These are phyloP conservation scores for Astragalus glycyphyllos DNA, from an alignment of 306 rosid species.

Conservation along the genomic window DNA sequence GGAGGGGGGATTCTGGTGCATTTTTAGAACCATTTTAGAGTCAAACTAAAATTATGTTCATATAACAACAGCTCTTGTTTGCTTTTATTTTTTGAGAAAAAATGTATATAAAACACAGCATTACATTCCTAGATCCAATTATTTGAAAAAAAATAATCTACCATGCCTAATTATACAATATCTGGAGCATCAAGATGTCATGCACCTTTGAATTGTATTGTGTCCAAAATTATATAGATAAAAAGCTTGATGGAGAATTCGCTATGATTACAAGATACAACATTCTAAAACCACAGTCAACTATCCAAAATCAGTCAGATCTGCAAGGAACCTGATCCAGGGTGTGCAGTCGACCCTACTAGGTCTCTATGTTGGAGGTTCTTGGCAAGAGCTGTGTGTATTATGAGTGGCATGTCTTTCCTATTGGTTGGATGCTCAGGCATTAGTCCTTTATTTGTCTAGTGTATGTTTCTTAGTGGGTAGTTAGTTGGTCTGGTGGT, in stretches of 20 bases:
- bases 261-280: constrained; percentile 4
- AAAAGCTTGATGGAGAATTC: constrained; percentile 3
- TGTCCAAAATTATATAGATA: constrained; percentile 15
- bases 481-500: no score
- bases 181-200: constrained; percentile 10
- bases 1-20: neutral
- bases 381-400: no score
- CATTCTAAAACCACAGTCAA: constrained; percentile 18
- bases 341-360: no score
- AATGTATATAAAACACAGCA: no score
- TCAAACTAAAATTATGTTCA: constrained; percentile 1
- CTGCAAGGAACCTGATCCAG: neutral
- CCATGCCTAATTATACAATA: neutral
- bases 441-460: no score
- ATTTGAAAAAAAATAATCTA: neutral
- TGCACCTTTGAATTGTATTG: neutral
- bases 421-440: no score
- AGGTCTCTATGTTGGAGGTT: no score
- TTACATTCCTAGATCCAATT: neutral
- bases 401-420: no score
- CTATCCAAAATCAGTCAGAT: constrained; percentile 21
- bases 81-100: no score
- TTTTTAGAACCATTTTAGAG: neutral
- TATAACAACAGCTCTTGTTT: neutral
- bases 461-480: no score